Evolutionary conservation across 108 stramenopile species (phyloP), one percentile per base, ranked within the genome.

Genomic region (Cyclotella atomus): DNA sequence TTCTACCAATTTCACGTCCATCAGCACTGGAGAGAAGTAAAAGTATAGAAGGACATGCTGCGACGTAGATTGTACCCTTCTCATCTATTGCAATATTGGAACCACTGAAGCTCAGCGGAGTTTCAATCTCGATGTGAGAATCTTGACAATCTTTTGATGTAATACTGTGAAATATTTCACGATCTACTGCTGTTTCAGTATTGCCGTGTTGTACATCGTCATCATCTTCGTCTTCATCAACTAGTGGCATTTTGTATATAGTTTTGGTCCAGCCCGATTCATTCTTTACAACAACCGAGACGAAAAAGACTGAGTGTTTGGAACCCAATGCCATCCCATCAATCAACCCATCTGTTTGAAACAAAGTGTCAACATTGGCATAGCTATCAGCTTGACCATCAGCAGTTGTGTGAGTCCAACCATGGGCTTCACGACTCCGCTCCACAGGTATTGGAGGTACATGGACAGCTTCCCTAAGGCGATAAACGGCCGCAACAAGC

Each of bases 381-480:
- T 65, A 41, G 17, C 76, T 36, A 8, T 65, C 63, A 16, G 21
- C 33, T 53, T 60, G 41, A 67, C 57, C 62, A 56, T 62, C 20
- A 50, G 20, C 38, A 9, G 70, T 56, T 4, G 75, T 54, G 15
- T 59, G 8, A 21, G 15, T 85, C 88, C 89, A 90, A 17, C 53
- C 64, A 80, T 93, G 92, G 2, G 92, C 92, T 15, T 79, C 50
- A 23, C 92, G 88, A 73, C 87, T 88, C 36, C 74, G 55, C 36
- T 76, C 49, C 3, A 87, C 88, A n/a, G 81, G 25, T 23, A 93
- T 70, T n/a, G 83, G 68, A 43, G 79, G 59, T 9, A 89, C 68
- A 53, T 82, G 65, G 10, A 85, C 69, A 32, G 81, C 85, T 27
- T 88, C 76, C 49, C 52, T 75, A 49, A 87, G 29, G 35, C 83